Evolutionary conservation across 108 stramenopile species (phyloP), one percentile per base, ranked within the genome.

Genomic region (Hondaea fermentalgiana): DNA sequence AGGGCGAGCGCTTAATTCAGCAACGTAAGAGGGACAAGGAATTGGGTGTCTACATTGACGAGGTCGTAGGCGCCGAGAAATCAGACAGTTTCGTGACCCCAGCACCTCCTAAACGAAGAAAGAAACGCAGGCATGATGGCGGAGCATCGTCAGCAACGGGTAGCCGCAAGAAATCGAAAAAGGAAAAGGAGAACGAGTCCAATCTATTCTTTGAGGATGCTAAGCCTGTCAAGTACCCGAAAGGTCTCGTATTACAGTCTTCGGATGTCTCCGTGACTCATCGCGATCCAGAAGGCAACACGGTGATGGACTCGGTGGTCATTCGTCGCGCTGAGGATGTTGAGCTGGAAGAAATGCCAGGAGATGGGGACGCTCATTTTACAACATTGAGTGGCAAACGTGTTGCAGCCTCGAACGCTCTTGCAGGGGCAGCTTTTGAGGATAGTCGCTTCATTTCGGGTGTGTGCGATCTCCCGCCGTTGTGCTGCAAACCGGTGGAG

Each of bases 11-110:
- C 3, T 16, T 83, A 12, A 69, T 69, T 69, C 64, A 69, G 64
- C 76, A 83, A 35, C 51, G 51, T 45, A 83, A 83, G 49, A 43
- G 76, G 16, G 76, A 53, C n/a, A 28, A 47, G 19, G 19, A 16
- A 45, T 45, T 53, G 44, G 76, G 76, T 23, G 16, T 53, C 51
- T 53, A 47, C 51, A 53, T 83, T 53, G 51, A 53, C 51, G 76
- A 83, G 76, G 76, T 53, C 28, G 76, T 83, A 12, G 51, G 76
- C 19, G 76, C 76, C 25, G 76, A 53, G n/a, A 83, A 83, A 83
- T 6, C 76, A 35, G 51, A 83, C 12, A 17, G 8, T 12, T 53
- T 83, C 2, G 45, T 83, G 17, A 83, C 76, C 4, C 76, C 76
- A 6, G 76, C 45, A 4, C 76, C 76, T 6, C 76, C 51, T 3